These are phyloP conservation scores for Ilyonectria mors-panacis DNA, from an alignment of 2,329 filamentous ascomycete species.

Conservation along the genomic window DNA sequence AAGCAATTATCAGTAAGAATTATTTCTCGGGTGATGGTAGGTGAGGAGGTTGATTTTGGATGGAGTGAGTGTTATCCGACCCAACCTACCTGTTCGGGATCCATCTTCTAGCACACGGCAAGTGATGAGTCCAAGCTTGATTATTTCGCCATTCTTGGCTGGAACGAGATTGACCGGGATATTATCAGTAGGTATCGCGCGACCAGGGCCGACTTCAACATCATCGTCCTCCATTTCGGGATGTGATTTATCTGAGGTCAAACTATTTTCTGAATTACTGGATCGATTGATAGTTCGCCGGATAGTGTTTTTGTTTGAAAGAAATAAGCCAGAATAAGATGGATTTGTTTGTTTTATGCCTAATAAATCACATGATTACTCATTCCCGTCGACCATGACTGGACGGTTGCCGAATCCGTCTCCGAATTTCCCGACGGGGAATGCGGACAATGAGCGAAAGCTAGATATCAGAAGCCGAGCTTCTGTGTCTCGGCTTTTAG, in stretches of 20 bases:
- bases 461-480: not conserved
- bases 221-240: constrained; percentile 23
- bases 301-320: too few relatives aligned
- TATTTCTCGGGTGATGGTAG: not conserved
- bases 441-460: not conserved
- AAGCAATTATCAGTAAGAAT: not conserved
- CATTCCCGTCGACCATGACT: too few relatives aligned
- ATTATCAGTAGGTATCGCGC: constrained; percentile 22
- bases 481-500: not conserved
- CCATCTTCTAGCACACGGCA: constrained; percentile 30
- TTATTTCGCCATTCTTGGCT: constrained; percentile 24
- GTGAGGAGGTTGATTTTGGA: not conserved
- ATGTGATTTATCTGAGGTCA: not conserved
- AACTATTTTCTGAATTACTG: not conserved
- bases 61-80: not conserved
- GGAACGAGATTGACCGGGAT: constrained; percentile 29
- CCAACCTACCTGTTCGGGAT: constrained; percentile 19
- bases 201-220: constrained; percentile 28
- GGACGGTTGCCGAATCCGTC: not conserved
- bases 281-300: not conserved
- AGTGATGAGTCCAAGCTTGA: constrained; percentile 28
- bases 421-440: not conserved
- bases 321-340: too few relatives aligned
- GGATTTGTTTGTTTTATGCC: too few relatives aligned
- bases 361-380: too few relatives aligned